phyloP scores from a whole-genome alignment of 2,329 filamentous ascomycete species.

The Botryosphaeria dothidea region DNA sequence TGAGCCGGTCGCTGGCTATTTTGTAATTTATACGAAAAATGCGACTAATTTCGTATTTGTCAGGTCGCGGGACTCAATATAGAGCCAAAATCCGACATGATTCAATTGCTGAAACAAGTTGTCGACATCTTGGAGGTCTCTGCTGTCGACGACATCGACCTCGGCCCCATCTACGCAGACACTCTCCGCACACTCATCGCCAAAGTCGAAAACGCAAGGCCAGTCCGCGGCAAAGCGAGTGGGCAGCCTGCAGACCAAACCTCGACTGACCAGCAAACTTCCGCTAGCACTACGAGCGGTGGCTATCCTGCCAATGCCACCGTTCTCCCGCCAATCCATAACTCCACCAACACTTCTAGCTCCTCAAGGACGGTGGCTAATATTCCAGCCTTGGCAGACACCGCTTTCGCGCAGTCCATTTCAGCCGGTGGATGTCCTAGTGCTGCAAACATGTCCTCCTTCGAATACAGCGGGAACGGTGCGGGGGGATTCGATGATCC shows the following conservation, averaged over 20 bases:
- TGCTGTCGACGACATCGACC: slow-evolving; percentile 13
- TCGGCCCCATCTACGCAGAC: slow-evolving; percentile 9
- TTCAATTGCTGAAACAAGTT: slow-evolving; percentile 3
- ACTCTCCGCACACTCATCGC: neutral
- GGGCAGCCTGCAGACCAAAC: neutral
- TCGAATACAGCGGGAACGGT: neutral
- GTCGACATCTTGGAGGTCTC: slow-evolving; percentile 7
- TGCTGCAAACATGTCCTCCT: neutral
- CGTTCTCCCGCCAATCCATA: neutral
- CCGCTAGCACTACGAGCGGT: neutral
- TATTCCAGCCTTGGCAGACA: no score
- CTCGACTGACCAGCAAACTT: neutral
- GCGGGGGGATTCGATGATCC: neutral
- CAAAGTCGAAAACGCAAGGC: slow-evolving; percentile 10
- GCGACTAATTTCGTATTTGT: neutral
- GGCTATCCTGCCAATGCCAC: neutral
- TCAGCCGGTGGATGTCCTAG: neutral
- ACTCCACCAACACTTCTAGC: neutral
- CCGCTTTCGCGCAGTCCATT: neutral
- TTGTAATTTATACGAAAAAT: no score
- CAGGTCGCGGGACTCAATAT: slow-evolving; percentile 2
- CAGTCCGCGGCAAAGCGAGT: neutral
- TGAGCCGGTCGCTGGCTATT: no score
- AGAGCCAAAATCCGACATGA: slow-evolving; percentile 10
- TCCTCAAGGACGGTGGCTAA: neutral